These are phyloP conservation scores for Fusarium sp. DNA, from an alignment of 2,329 filamentous ascomycete species.

Conservation along the genomic window DNA sequence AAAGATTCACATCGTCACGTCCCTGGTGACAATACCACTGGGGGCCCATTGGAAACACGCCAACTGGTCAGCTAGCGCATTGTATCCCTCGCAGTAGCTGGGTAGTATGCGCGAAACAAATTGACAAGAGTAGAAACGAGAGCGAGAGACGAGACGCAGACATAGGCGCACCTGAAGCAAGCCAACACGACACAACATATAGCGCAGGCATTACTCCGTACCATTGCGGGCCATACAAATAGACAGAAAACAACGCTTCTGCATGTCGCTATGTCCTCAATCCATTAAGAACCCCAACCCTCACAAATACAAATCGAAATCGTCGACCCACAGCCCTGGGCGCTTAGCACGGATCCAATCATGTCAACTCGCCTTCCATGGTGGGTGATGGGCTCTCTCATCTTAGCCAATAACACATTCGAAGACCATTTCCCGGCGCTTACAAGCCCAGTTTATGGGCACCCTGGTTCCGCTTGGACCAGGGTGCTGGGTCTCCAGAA, in stretches of 20 bases:
- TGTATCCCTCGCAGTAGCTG: conserved; percentile 41
- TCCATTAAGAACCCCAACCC: conserved; percentile 26
- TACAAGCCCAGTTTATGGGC: conserved; percentile 36
- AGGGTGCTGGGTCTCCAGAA: conserved; percentile 40
- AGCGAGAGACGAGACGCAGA: background rate
- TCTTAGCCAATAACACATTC: conserved; percentile 41
- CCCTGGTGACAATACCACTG: conserved; percentile 1
- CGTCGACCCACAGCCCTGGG: conserved; percentile 40
- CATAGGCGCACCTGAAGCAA: conserved; percentile 16
- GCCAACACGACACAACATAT: conserved; percentile 17
- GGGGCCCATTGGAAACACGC: conserved; percentile 16
- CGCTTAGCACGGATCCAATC: conserved; percentile 49
- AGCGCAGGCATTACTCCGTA: conserved; percentile 5
- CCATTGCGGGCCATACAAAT: background rate
- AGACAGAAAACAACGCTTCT: conserved; percentile 32
- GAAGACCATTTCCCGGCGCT: conserved; percentile 44
- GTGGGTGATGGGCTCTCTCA: conserved; percentile 45
- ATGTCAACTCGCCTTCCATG: conserved; percentile 34
- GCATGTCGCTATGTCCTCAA: conserved; percentile 28
- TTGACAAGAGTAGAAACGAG: conserved; percentile 19
- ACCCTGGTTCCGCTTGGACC: conserved; percentile 27
- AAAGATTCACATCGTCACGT: background rate
- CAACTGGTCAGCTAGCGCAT: conserved; percentile 27
- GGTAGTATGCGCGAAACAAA: conserved; percentile 29
- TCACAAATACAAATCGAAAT: conserved; percentile 27